Percentiles rank a stretch among this genome's conserved stretches.
Evolutionary conservation across 306 rosid genomes (phyloP).

Genomic region (Inga oerstediana): DNA sequence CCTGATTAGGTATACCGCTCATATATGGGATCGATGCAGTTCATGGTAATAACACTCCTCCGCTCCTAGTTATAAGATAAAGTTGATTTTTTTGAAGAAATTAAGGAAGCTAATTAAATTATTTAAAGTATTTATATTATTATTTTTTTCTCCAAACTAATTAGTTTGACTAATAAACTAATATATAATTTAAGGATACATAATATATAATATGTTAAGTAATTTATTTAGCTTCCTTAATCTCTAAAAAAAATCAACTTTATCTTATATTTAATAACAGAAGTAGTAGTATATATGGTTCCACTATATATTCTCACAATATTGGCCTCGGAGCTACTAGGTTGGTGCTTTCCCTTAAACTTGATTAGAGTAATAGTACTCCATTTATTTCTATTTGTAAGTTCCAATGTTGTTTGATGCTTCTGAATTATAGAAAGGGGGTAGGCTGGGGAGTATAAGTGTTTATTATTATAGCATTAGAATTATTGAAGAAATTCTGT

Average conservation of each 20-base stretch:
- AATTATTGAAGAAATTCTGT: background rate
- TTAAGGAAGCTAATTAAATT: too few relatives aligned
- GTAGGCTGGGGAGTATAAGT: background rate
- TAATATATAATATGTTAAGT: too few relatives aligned
- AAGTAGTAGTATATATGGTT: conserved; percentile 50
- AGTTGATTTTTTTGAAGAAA: too few relatives aligned
- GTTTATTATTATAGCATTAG: background rate
- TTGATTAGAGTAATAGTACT: background rate
- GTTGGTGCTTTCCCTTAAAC: conserved; percentile 40
- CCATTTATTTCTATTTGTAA: background rate
- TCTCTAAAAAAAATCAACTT: too few relatives aligned
- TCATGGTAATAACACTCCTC: conserved; percentile 68
- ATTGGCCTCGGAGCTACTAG: conserved; percentile 85
- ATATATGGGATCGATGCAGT: conserved; percentile 82
- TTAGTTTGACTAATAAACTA: too few relatives aligned
- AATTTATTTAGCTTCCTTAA: too few relatives aligned
- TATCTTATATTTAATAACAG: too few relatives aligned
- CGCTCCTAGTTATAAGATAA: too few relatives aligned
- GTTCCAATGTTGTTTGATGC: background rate
- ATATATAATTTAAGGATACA: too few relatives aligned
- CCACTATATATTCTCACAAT: conserved; percentile 85
- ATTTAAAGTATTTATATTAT: too few relatives aligned
- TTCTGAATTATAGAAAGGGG: background rate
- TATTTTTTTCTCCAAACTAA: too few relatives aligned
- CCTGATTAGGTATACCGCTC: conserved; percentile 78